Conservation (phyloP, 805 yeast species). For the Cyberlindnera mycetangii region DNA sequence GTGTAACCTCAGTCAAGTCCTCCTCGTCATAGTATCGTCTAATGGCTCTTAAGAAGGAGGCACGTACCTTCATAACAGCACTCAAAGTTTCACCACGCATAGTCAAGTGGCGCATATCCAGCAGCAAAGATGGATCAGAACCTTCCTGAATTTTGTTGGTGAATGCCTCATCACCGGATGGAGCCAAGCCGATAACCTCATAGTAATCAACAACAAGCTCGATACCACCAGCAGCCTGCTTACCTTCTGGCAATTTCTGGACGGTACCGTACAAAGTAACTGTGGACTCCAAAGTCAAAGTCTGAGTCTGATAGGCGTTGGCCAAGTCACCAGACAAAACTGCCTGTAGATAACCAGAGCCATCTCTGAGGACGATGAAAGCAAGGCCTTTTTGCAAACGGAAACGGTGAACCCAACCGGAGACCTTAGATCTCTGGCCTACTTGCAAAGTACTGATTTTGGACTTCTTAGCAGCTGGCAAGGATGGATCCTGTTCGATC, state of each 20-base stretch:
- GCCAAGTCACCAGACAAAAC: constrained; percentile 91
- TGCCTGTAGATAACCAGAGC: constrained; percentile 86
- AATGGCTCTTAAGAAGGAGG: constrained; percentile 66
- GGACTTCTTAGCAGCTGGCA: constrained; percentile 65
- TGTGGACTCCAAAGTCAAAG: constrained; percentile 86
- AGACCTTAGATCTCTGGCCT: constrained; percentile 70
- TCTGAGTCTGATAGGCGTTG: constrained; percentile 78
- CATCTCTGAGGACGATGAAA: constrained; percentile 91
- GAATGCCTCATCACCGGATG: constrained; percentile 93
- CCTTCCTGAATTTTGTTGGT: constrained; percentile 91
- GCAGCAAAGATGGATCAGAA: constrained; percentile 87
- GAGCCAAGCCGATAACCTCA: constrained; percentile 88
- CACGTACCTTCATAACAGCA: constrained; percentile 93
- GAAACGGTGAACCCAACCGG: constrained; percentile 96
- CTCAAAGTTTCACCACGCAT: constrained; percentile 93
- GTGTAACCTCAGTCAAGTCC: constrained; percentile 85
- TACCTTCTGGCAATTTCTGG: constrained; percentile 88
- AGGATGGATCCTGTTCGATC: constrained; percentile 68
- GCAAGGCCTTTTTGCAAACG: constrained; percentile 90
- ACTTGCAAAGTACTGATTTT: constrained; percentile 54
- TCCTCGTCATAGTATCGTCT: constrained; percentile 77
- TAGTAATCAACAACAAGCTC: constrained; percentile 91
- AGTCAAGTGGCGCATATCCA: constrained; percentile 95
- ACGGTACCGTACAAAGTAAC: constrained; percentile 77
- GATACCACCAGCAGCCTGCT: constrained; percentile 95